Conservation (phyloP, 257 asterid species). For the Capsicum rhomboideum region DNA sequence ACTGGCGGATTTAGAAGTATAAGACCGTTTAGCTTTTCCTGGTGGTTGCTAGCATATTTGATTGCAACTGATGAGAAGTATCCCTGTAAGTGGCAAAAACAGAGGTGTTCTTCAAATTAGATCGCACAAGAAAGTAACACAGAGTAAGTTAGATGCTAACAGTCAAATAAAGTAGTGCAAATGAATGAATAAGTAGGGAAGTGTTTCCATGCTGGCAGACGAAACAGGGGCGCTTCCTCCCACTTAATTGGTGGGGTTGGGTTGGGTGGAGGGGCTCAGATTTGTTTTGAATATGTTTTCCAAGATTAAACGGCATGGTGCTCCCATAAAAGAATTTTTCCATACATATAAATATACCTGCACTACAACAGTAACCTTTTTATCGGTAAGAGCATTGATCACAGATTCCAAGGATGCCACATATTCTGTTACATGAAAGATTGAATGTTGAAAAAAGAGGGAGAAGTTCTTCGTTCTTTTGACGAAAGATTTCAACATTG, state of each 20-base stretch:
- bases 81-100: slow-evolving; percentile 43
- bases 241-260: neutral
- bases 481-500: neutral
- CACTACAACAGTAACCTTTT: slow-evolving; percentile 66
- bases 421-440: slow-evolving; percentile 40
- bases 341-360: slow-evolving; percentile 49
- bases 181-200: neutral
- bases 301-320: neutral
- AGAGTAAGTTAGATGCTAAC: neutral
- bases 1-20: slow-evolving; percentile 91
- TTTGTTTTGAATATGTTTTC: neutral
- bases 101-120: neutral
- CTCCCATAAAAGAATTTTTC: neutral
- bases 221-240: neutral
- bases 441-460: neutral
- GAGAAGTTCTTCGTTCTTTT: neutral
- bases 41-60: slow-evolving; percentile 65
- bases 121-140: neutral
- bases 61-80: slow-evolving; percentile 75
- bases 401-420: slow-evolving; percentile 64
- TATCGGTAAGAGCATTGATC: slow-evolving; percentile 42
- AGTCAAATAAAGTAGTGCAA: neutral
- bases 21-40: slow-evolving; percentile 59
- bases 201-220: neutral
- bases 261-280: neutral